Evolutionary conservation across 192 early-diverging fungal genomes (phyloP).

Genomic region (Umbelopsis isabellina): DNA sequence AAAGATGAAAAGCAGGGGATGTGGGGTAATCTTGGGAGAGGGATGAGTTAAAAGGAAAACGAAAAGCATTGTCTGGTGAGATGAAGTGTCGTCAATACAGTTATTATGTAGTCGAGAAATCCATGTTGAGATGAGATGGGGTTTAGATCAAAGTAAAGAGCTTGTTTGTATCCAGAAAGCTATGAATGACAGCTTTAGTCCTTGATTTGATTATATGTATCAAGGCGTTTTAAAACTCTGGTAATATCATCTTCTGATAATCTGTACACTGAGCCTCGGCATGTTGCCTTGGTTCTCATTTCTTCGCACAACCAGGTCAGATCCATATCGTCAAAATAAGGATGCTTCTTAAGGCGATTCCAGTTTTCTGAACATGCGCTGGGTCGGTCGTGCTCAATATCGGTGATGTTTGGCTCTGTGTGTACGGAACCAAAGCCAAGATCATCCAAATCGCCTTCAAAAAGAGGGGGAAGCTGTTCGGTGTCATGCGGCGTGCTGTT

Average conservation of each 20-base stretch:
- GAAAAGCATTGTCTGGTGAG: too few species aligned
- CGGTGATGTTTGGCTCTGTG: neutral
- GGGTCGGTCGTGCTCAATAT: constrained; percentile 15
- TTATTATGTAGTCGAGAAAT: too few species aligned
- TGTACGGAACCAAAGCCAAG: neutral
- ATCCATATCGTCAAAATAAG: constrained; percentile 17
- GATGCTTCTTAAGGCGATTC: constrained; percentile 6
- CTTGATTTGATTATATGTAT: neutral
- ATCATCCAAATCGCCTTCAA: constrained; percentile 15
- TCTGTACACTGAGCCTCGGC: constrained; percentile 4
- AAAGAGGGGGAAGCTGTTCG: neutral
- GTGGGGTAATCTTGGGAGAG: neutral
- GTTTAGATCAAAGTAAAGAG: neutral
- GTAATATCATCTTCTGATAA: constrained; percentile 29
- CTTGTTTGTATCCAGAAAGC: too few species aligned
- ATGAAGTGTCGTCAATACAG: too few species aligned
- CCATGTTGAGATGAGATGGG: neutral
- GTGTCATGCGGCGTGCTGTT: neutral
- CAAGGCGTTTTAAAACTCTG: constrained; percentile 24
- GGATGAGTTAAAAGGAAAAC: neutral
- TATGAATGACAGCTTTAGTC: neutral
- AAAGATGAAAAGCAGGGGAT: constrained; percentile 30
- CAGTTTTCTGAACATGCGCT: constrained; percentile 15
- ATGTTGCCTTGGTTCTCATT: constrained; percentile 30
- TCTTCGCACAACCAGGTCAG: constrained; percentile 30